These are phyloP conservation scores for Durotheca rogersii DNA, from an alignment of 495 filamentous ascomycete genomes.

Conservation along the genomic window DNA sequence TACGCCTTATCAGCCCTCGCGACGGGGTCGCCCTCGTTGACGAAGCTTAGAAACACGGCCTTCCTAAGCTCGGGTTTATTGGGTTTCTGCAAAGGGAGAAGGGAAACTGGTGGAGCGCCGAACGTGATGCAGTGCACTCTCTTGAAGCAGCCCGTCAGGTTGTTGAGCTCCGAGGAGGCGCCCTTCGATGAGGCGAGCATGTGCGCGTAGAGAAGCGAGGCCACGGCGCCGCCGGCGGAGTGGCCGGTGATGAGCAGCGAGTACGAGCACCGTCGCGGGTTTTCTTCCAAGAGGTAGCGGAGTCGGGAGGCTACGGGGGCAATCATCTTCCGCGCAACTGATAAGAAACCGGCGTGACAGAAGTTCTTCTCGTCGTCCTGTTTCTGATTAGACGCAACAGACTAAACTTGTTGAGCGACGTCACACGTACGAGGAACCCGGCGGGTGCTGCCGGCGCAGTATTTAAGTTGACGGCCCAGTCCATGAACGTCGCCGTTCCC, in stretches of 20 bases:
- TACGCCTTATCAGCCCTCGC: slow-evolving; percentile 73
- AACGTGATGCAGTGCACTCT: slow-evolving; percentile 81
- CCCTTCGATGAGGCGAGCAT: slow-evolving; percentile 61
- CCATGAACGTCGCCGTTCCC: slow-evolving; percentile 74
- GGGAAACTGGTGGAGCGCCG: slow-evolving; percentile 72
- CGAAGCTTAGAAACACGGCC: slow-evolving; percentile 70
- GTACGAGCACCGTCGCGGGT: slow-evolving; percentile 63
- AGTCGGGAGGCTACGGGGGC: slow-evolving; percentile 66
- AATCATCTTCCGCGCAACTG: slow-evolving; percentile 75
- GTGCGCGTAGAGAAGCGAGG: slow-evolving; percentile 73
- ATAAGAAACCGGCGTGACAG: slow-evolving; percentile 76
- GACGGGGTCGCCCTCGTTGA: slow-evolving; percentile 86
- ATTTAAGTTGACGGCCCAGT: slow-evolving; percentile 80
- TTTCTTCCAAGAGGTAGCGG: slow-evolving; percentile 64
- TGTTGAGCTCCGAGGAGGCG: slow-evolving; percentile 64
- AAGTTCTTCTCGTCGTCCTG: slow-evolving; percentile 72
- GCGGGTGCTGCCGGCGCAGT: slow-evolving; percentile 60
- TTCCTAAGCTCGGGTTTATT: slow-evolving; percentile 50
- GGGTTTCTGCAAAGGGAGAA: slow-evolving; percentile 65
- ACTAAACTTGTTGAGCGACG: neutral
- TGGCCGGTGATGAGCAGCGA: slow-evolving; percentile 81
- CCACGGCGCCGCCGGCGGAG: slow-evolving; percentile 79
- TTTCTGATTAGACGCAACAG: slow-evolving; percentile 2
- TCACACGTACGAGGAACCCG: slow-evolving; percentile 60
- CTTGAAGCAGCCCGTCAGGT: slow-evolving; percentile 67